Evolutionary conservation across 192 early-diverging fungal genomes (phyloP), one percentile per base, ranked within the genome.

Genomic region (Umbelopsis isabellina): DNA sequence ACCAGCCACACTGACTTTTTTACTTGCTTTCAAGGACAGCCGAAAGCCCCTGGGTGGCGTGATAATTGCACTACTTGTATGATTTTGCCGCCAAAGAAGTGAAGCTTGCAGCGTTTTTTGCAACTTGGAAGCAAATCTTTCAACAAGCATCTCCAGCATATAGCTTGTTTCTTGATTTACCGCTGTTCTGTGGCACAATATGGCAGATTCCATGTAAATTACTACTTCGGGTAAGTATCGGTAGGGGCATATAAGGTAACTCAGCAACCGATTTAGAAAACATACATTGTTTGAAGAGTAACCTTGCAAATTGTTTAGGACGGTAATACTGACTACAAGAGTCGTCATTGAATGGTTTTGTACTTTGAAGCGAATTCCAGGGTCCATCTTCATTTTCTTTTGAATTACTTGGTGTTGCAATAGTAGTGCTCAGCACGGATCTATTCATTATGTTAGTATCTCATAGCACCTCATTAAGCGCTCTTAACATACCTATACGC

Each of bases 241-340:
- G 55, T 61, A 11, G 27, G 30, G 18, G 55, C 55, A 61, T 61
- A 61, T 37, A 61, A 35, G 55, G 55, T 16, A 61, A 61, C 13
- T 61, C 33, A 61, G 55, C 27, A 30, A 61, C 55, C 18, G 30
- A 61, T 61, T 35, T 30, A 61, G 55, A 61, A 61, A 61, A 25
- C 55, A 33, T 61, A 61, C 55, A 11, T 35, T 61, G 55, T 61
- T 35, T 61, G 27, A 35, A 35, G 15, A 61, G 21, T 18, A 61
- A 25, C 2, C 13, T 10, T 61, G 10, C 3, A n/a, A 61, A 61
- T 16, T 15, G 55, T 61, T 25, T 16, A 3, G 3, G 55, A 13
- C 12, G 55, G 55, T 61, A 13, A 33, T 18, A 25, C 1, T 10
- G 53, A 61, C 27, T 35, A 18, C 11, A 11, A 7, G 16, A 35